Evolutionary conservation across 495 filamentous ascomycete species (phyloP).

Genomic region (Aspergillus nanangensis): DNA sequence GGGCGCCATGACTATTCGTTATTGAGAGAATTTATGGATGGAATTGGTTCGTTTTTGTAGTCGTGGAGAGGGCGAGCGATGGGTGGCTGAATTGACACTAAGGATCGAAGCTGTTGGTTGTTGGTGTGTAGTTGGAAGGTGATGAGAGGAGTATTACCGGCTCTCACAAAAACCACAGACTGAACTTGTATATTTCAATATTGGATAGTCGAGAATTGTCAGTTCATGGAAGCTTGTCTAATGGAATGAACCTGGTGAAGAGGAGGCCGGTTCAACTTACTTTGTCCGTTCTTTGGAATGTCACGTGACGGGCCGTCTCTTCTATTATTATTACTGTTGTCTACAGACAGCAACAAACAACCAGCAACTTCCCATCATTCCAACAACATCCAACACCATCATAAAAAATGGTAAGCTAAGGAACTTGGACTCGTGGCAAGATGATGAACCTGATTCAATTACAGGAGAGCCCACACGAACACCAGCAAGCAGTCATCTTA

Average conservation of each 20-base stretch:
- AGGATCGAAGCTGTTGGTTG: too few species aligned
- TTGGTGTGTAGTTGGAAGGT: too few species aligned
- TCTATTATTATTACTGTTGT: not conserved
- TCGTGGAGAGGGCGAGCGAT: not conserved
- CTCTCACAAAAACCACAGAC: too few species aligned
- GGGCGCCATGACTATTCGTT: conserved; percentile 36
- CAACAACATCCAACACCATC: not conserved
- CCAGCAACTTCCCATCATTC: not conserved
- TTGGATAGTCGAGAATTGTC: too few species aligned
- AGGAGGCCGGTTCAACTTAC: too few species aligned
- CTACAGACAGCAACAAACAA: conserved; percentile 11
- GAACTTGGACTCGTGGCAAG: not conserved
- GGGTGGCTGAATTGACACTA: not conserved
- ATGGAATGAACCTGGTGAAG: too few species aligned
- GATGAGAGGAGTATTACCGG: too few species aligned
- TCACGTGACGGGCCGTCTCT: conserved; percentile 5
- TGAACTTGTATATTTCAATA: too few species aligned
- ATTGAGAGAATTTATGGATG: not conserved
- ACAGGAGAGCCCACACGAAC: conserved; percentile 94
- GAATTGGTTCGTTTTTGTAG: not conserved
- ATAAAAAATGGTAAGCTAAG: conserved; percentile 14
- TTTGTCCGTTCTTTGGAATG: too few species aligned
- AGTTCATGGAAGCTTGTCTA: too few species aligned
- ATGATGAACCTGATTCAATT: not conserved
- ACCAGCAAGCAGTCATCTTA: conserved; percentile 89